A percentile compares a stretch with the other conserved stretches of the same genome.
These are phyloP conservation scores for Amanita exitialis DNA, from an alignment of 768 basidiomycete genomes.

Conservation along the genomic window DNA sequence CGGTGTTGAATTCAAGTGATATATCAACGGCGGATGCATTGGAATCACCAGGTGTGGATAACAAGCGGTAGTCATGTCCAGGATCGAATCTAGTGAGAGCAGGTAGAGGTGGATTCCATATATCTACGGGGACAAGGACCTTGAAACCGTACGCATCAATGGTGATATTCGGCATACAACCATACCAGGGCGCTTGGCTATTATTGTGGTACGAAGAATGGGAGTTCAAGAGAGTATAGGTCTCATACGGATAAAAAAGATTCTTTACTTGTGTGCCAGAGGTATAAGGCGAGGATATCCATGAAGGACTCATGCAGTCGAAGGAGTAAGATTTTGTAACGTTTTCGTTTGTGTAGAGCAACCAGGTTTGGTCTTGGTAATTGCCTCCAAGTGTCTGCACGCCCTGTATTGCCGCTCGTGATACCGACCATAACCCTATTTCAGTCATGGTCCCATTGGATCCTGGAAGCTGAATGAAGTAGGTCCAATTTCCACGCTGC, in stretches of 20 bases:
- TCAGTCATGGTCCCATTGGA: slow-evolving; percentile 76
- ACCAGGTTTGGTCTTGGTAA: slow-evolving; percentile 64
- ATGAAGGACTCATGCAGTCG: slow-evolving; percentile 44
- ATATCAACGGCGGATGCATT: slow-evolving; percentile 56
- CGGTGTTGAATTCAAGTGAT: slow-evolving; percentile 65
- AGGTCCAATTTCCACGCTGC: slow-evolving; percentile 80
- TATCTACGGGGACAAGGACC: slow-evolving; percentile 53
- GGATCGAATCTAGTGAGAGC: slow-evolving; percentile 73
- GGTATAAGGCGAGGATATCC: slow-evolving; percentile 76
- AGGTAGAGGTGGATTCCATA: slow-evolving; percentile 68
- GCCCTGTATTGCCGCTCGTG: slow-evolving; percentile 47
- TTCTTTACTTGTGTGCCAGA: slow-evolving; percentile 59
- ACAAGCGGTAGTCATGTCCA: slow-evolving; percentile 77
- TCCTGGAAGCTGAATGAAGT: slow-evolving; percentile 68
- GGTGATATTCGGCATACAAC: slow-evolving; percentile 59
- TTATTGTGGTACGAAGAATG: slow-evolving; percentile 52
- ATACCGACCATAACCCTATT: slow-evolving; percentile 81
- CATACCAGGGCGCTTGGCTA: slow-evolving; percentile 51
- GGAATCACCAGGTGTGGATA: slow-evolving; percentile 31
- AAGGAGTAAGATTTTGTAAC: slow-evolving; percentile 50
- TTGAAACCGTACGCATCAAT: slow-evolving; percentile 78
- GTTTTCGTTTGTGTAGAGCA: slow-evolving; percentile 85
- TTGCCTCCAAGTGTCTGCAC: slow-evolving; percentile 56
- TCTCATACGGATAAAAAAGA: slow-evolving; percentile 77
- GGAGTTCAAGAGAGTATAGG: slow-evolving; percentile 60